These are phyloP conservation scores for Massospora cicadina DNA, from an alignment of 371 early-diverging fungal species.

Conservation along the genomic window DNA sequence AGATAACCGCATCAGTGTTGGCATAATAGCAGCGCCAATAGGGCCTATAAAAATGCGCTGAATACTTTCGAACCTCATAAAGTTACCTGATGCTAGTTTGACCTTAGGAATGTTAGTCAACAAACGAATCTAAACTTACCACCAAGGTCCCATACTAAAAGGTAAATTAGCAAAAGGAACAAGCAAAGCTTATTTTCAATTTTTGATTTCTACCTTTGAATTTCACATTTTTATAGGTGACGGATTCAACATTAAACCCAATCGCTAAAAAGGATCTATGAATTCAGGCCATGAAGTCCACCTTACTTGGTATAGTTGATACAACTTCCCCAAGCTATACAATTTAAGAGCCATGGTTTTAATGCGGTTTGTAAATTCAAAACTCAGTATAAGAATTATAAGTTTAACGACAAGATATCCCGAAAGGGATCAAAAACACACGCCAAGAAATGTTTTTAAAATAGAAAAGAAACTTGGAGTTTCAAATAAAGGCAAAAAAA, in stretches of 20 bases:
- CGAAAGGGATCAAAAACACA: no score
- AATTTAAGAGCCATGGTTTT: no score
- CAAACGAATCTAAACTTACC: slow-evolving; percentile 39
- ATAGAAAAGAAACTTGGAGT: no score
- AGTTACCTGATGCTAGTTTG: slow-evolving; percentile 15
- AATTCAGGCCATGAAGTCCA: no score
- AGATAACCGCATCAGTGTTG: slow-evolving; percentile 93
- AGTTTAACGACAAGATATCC: no score
- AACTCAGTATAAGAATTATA: no score
- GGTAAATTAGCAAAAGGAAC: neutral
- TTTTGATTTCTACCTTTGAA: slow-evolving; percentile 41
- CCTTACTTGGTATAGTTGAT: slow-evolving; percentile 82
- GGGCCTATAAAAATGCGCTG: slow-evolving; percentile 20
- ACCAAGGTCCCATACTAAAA: slow-evolving; percentile 76
- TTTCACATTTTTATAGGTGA: slow-evolving; percentile 91
- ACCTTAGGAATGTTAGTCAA: slow-evolving; percentile 3
- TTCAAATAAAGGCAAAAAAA: no score
- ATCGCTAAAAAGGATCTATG: slow-evolving; percentile 22
- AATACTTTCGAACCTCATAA: slow-evolving; percentile 5
- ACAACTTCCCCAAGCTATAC: slow-evolving; percentile 80
- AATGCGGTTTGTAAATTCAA: no score
- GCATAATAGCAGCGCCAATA: slow-evolving; percentile 89
- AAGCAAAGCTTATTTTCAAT: slow-evolving; percentile 9
- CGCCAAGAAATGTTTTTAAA: no score
- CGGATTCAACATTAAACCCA: slow-evolving; percentile 85